Base-by-base conservation (phyloP, 345 rosid species). In the Melastoma malabathricum region DNA sequence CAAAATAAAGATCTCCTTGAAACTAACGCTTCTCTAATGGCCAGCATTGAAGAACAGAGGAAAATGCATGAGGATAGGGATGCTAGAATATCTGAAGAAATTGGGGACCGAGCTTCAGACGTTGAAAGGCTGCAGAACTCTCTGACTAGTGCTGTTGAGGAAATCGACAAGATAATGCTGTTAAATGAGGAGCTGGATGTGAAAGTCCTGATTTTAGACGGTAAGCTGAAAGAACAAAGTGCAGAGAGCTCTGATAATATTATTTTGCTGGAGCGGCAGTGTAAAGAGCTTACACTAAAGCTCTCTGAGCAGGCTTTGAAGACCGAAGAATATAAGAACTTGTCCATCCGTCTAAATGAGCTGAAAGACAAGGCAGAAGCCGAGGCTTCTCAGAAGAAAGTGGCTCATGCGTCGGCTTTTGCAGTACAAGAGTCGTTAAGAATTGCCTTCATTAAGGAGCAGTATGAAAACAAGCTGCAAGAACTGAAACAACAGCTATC, bases 371-470 rank as follows among this genome's bases (percentile, higher is more conserved):
- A 77, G 69, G 84, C 89, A 59, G 89, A 92, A n/a, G 76, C 74
- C 15, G 95, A 87, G 68, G 63, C 64, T 64, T 55, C 43, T 47
- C 79, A 68, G 52, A 84, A 78, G 63, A 65, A 68, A 31, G 83
- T 70, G 18, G 59, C 68, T 65, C 79, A 72, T 60, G 70, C 73
- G 29, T 72, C 77, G 17, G 60, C 89, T 22, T 71, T 61, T 58
- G 83, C 81, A 34, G 70, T 75, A 75, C 98, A 84, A 56, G 98
- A 92, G 59, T 87, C 98, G 18, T 69, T 92, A 75, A 86, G 98
- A 73, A 84, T 92, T 71, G 93, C 80, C 50, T 92, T 92, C 71
- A 82, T 92, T 70, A 92, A 82, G 73, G 98, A 84, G 68, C 96
- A 92, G 72, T 75, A 76, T 48, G 98, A 92, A 71, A 69, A 81